Base-by-base conservation (phyloP, 345 rosid species). In the Dipteronia dyeriana region DNA sequence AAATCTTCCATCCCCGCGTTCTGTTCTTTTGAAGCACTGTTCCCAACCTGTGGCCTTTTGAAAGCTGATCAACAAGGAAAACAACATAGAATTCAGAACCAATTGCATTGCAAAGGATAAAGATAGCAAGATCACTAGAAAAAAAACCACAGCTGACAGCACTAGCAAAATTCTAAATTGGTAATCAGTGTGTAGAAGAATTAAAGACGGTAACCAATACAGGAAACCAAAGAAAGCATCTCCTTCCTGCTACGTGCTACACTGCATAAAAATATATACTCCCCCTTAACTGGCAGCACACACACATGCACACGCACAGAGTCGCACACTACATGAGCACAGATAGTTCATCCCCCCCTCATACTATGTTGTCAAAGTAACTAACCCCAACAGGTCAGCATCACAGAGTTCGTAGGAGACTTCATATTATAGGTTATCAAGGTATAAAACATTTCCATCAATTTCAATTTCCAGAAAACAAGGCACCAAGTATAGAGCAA, bases 21-120 rank as follows among this genome's bases (percentile, higher is more conserved):
- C 23, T 78, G 49, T 43, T 76, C 83, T 8, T 80, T 78, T 0
- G 74, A 53, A 63, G 66, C 76, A 16, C 20, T 59, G 1, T 78
- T 78, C 54, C 80, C 90, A 64, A 41, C 54, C 75, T 56, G 22
- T 6, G 78, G 79, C 54, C 62, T 70, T 75, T 83, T 86, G 26
- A 79, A 69, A 73, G 86, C 89, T 81, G 85, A 68, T 61, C 34
- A 78, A 53, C 20, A 63, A 57, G 63, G 73, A 51, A 45, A 25
- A 6, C 9, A 64, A 12, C 12, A 62, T 23, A 51, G 61, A 8
- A 41, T 57, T 76, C 47, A 74, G 68, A 12, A 39, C 9, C 34
- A 31, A 8, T 66, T 1, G 64, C 64, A 66, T 20, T 29, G 23
- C 16, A 75, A 23, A 16, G 25, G 71, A 63, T 51, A 2, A 53